Conservation (phyloP, 371 early-diverging fungal species). For the Mucor plumbeus region DNA sequence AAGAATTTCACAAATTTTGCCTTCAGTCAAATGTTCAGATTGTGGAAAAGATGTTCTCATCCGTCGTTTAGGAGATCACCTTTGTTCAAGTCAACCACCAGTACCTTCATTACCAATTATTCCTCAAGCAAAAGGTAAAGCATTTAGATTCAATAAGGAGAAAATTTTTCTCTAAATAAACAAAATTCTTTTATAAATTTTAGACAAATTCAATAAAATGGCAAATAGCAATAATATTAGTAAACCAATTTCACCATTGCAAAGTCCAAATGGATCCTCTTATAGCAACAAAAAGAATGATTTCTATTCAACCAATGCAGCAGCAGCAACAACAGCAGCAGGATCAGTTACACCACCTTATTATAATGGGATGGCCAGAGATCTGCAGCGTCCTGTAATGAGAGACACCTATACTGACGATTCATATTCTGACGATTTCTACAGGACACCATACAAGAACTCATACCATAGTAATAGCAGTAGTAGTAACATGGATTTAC, state of each 20-base stretch:
- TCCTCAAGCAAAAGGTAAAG: slow-evolving; percentile 38
- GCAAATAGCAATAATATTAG: background rate
- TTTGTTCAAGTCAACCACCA: slow-evolving; percentile 62
- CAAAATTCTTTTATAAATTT: slow-evolving; percentile 1
- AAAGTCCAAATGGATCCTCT: slow-evolving; percentile 24
- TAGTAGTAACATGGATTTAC: slow-evolving; percentile 22
- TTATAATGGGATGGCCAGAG: slow-evolving; percentile 28
- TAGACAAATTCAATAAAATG: slow-evolving; percentile 18
- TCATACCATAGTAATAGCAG: slow-evolving; percentile 7
- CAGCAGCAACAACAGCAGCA: background rate
- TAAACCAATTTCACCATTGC: slow-evolving; percentile 31
- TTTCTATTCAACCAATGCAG: background rate
- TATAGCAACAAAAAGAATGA: slow-evolving; percentile 6
- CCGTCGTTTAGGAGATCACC: slow-evolving; percentile 61
- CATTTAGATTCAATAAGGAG: background rate
- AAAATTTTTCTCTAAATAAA: background rate
- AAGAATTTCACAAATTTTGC: slow-evolving; percentile 67
- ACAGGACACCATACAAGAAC: slow-evolving; percentile 22
- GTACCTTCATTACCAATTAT: slow-evolving; percentile 59
- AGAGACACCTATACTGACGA: slow-evolving; percentile 22
- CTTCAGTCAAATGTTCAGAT: slow-evolving; percentile 66
- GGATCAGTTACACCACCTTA: slow-evolving; percentile 43
- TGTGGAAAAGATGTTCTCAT: slow-evolving; percentile 68
- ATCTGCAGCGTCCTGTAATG: slow-evolving; percentile 24
- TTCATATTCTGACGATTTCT: slow-evolving; percentile 21